Evolutionary conservation across 345 rosid genomes (phyloP).

Genomic region (Trapa incisa): DNA sequence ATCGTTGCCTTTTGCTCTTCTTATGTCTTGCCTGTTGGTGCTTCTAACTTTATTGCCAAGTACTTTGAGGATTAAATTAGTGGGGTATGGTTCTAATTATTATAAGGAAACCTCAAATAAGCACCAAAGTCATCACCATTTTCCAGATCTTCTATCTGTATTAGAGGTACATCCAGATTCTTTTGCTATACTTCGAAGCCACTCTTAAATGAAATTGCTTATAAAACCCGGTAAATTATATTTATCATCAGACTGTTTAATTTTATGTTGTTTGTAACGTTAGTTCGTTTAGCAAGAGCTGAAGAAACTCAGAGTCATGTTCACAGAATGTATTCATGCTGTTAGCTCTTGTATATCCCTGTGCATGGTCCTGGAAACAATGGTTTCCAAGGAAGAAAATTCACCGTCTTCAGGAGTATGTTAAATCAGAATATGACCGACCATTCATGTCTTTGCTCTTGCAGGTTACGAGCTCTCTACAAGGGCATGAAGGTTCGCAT

Average conservation of each 20-base stretch:
- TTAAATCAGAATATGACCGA: slow-evolving; percentile 76
- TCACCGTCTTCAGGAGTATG: slow-evolving; percentile 91
- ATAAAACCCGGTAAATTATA: too few species aligned
- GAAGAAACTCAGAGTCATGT: slow-evolving; percentile 96
- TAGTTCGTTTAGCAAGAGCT: slow-evolving; percentile 77
- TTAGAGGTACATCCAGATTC: slow-evolving; percentile 52
- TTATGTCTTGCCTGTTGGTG: slow-evolving; percentile 54
- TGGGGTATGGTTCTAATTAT: slow-evolving; percentile 43
- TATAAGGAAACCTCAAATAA: slow-evolving; percentile 42
- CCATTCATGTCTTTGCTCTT: slow-evolving; percentile 96
- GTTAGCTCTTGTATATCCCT: slow-evolving; percentile 82
- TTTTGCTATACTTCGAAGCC: neutral
- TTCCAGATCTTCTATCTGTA: slow-evolving; percentile 81
- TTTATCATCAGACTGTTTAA: neutral
- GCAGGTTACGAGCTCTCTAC: slow-evolving; percentile 93
- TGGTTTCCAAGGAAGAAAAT: slow-evolving; percentile 83
- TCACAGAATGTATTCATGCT: slow-evolving; percentile 87
- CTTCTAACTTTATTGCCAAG: slow-evolving; percentile 59
- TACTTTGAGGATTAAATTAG: slow-evolving; percentile 57
- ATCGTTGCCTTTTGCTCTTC: slow-evolving; percentile 66
- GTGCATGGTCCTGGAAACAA: slow-evolving; percentile 99
- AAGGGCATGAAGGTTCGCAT: slow-evolving; percentile 88
- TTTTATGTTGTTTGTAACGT: slow-evolving; percentile 9
- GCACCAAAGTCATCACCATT: slow-evolving; percentile 48
- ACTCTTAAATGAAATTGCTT: neutral